These are phyloP conservation scores for Massarina eburnea DNA, from an alignment of 2,329 filamentous ascomycete genomes.

Conservation along the genomic window DNA sequence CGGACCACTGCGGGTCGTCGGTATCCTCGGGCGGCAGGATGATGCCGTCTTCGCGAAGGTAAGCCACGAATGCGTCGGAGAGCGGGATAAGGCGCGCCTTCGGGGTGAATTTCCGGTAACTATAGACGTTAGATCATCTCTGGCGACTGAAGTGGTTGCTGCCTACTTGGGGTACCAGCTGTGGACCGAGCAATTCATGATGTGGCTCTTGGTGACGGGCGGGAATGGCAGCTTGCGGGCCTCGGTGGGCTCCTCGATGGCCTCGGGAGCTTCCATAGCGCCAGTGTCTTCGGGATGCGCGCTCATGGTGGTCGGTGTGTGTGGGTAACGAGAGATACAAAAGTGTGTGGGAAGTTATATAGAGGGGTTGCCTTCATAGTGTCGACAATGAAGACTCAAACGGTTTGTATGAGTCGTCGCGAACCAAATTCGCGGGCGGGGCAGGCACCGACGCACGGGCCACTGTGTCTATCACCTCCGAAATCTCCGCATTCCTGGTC, in stretches of 20 bases:
- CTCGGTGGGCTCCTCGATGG: slow-evolving; percentile 22
- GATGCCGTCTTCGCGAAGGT: slow-evolving; percentile 91
- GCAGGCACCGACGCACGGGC: background rate
- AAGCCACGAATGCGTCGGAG: slow-evolving; percentile 73
- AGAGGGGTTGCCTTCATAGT: background rate
- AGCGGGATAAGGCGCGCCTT: slow-evolving; percentile 85
- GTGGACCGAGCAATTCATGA: slow-evolving; percentile 92
- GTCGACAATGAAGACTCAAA: background rate
- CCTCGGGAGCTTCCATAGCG: background rate
- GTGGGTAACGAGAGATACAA: background rate
- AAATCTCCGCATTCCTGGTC: background rate
- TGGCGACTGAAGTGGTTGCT: background rate
- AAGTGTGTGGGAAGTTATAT: background rate
- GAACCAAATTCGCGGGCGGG: background rate
- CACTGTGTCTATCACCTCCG: background rate
- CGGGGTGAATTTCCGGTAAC: slow-evolving; percentile 77
- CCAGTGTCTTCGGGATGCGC: background rate
- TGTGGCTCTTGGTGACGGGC: slow-evolving; percentile 80
- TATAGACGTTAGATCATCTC: slow-evolving; percentile 35
- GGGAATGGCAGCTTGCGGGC: slow-evolving; percentile 66
- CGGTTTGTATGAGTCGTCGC: background rate
- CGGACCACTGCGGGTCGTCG: slow-evolving; percentile 46
- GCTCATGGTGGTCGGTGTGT: background rate
- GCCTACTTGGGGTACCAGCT: slow-evolving; percentile 77
- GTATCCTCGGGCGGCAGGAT: slow-evolving; percentile 73